Evolutionary conservation across 225 moss, liverwort and hornwort genomes (phyloP).

Genomic region (Marchantia paleacea): DNA sequence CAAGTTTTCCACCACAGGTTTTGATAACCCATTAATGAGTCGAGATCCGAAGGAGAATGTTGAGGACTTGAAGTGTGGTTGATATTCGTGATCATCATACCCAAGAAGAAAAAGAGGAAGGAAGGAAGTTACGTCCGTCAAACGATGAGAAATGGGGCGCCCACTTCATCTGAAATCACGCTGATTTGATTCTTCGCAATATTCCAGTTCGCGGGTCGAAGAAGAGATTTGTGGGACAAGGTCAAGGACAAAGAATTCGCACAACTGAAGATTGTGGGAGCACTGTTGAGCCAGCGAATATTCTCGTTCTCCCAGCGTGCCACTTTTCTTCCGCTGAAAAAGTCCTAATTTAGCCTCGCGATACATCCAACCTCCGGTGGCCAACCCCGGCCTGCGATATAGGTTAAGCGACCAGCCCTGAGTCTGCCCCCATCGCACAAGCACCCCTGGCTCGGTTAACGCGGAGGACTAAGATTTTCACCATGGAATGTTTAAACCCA

Average conservation of each 20-base stretch:
- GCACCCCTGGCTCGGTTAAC: too few species aligned
- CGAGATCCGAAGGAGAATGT: too few species aligned
- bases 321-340: background rate
- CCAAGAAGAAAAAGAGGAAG: too few species aligned
- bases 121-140: too few species aligned
- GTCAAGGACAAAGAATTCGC: background rate
- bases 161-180: background rate
- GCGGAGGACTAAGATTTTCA: too few species aligned
- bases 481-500: too few species aligned
- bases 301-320: background rate
- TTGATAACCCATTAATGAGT: too few species aligned
- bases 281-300: background rate
- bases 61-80: too few species aligned
- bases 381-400: background rate
- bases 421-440: too few species aligned
- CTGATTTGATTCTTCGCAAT: background rate
- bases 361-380: background rate
- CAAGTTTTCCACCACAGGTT: too few species aligned
- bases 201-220: background rate
- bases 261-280: background rate
- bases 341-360: background rate
- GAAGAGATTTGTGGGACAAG: background rate
- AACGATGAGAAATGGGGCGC: background rate
- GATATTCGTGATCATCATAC: too few species aligned
- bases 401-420: background rate